These are phyloP conservation scores for Heliocybe sulcata DNA, from an alignment of 1,284 basidiomycete species.

Conservation along the genomic window DNA sequence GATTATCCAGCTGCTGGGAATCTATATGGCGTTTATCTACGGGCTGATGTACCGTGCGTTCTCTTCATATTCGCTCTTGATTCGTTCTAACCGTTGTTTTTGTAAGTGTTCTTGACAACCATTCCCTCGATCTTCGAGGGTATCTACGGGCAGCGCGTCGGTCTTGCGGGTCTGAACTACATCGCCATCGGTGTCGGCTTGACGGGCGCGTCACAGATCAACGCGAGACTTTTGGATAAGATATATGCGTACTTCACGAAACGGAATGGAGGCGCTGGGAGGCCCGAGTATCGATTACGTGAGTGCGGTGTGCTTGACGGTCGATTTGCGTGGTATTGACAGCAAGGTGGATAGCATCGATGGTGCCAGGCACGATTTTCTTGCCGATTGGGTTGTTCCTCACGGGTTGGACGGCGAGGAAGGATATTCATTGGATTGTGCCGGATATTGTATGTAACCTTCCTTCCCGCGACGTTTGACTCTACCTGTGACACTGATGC, in stretches of 20 bases:
- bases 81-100: neutral
- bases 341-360: conserved; percentile 47
- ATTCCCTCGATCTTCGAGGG: conserved; percentile 55
- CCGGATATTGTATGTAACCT: conserved; percentile 48
- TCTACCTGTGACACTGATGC: too few relatives aligned
- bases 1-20: conserved; percentile 34
- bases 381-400: conserved; percentile 57
- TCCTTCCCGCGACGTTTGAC: neutral
- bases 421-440: conserved; percentile 54
- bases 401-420: conserved; percentile 58
- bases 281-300: conserved; percentile 52
- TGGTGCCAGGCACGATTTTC: conserved; percentile 49
- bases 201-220: conserved; percentile 44
- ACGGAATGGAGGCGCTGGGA: conserved; percentile 44
- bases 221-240: conserved; percentile 48
- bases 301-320: too few relatives aligned
- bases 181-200: conserved; percentile 57
- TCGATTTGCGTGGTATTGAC: too few relatives aligned
- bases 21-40: conserved; percentile 45
- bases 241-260: conserved; percentile 45
- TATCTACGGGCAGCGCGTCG: conserved; percentile 38
- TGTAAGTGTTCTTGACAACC: conserved; percentile 54
- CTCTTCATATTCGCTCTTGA: neutral
- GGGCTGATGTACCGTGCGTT: conserved; percentile 47
- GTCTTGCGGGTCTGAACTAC: conserved; percentile 58